Evolutionary conservation across 108 stramenopile genomes (phyloP).

Genomic region (Conticribra weissflogii): DNA sequence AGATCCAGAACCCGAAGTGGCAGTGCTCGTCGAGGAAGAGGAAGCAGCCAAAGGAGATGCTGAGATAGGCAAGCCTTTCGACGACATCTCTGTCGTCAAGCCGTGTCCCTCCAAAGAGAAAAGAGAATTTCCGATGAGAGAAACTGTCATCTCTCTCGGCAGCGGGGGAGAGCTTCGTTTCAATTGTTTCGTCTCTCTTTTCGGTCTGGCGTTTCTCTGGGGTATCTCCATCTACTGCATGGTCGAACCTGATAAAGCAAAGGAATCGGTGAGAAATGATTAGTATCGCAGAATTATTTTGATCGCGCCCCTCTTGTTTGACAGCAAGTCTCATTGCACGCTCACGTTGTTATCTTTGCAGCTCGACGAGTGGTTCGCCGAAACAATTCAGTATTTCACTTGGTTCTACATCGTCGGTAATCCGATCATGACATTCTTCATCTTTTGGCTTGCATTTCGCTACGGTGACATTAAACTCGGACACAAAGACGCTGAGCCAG

Average conservation of each 20-base stretch:
- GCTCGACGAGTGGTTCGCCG: conserved; percentile 18
- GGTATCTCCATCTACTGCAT: conserved; percentile 55
- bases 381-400: conserved; percentile 39
- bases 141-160: conserved; percentile 3
- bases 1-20: neutral
- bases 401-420: conserved; percentile 56
- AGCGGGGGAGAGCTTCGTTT: conserved; percentile 20
- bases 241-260: conserved; percentile 26
- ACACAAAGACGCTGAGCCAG: conserved; percentile 45
- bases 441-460: conserved; percentile 48
- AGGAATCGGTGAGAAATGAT: neutral
- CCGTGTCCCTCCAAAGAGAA: neutral
- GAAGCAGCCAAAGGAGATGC: neutral
- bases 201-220: conserved; percentile 50
- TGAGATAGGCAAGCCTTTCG: neutral
- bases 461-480: conserved; percentile 64
- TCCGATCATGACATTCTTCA: conserved; percentile 40
- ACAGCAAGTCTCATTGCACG: neutral
- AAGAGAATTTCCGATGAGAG: conserved; percentile 8
- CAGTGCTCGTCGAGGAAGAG: no score
- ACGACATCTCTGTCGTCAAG: neutral
- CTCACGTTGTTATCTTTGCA: neutral
- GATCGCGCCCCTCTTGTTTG: neutral
- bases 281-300: neutral
- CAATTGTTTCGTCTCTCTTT: conserved; percentile 41